These are phyloP conservation scores for Linaria vulgaris DNA, from an alignment of 257 asterid species.

Conservation along the genomic window DNA sequence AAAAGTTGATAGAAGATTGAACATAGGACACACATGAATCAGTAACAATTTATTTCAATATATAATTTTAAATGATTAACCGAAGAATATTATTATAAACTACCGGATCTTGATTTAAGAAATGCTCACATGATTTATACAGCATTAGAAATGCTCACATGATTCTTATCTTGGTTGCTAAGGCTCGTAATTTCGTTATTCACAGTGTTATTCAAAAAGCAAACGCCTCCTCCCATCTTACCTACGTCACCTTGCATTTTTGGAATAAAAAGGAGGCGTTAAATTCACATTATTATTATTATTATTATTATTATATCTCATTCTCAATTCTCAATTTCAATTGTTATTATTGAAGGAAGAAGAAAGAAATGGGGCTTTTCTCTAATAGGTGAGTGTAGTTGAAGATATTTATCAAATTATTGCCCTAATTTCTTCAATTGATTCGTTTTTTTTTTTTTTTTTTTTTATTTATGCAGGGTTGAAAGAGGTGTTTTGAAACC, in stretches of 20 bases:
- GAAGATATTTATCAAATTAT: neutral
- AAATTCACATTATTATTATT: neutral
- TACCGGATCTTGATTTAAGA: no score
- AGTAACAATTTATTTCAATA: no score
- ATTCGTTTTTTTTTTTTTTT: neutral
- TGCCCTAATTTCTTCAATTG: neutral
- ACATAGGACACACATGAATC: no score
- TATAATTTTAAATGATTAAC: no score
- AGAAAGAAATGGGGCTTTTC: conserved; percentile 46
- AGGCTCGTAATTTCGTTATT: conserved; percentile 19
- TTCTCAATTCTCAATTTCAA: neutral
- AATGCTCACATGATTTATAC: no score
- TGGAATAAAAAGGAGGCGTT: neutral
- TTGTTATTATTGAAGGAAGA: neutral
- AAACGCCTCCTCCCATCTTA: neutral
- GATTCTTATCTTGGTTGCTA: conserved; percentile 25
- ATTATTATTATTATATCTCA: no score
- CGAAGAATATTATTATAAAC: no score
- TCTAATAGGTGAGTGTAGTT: conserved; percentile 42
- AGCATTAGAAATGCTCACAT: no score
- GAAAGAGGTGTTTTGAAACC: conserved; percentile 66
- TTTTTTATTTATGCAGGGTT: conserved; percentile 40
- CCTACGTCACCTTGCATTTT: conserved; percentile 1
- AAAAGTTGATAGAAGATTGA: no score
- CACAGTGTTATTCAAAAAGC: neutral